A percentile compares a stretch with the other conserved stretches of the same genome.
These are phyloP conservation scores for Pinguiococcus pyrenoidosus DNA, from an alignment of 108 stramenopile species.

Conservation along the genomic window DNA sequence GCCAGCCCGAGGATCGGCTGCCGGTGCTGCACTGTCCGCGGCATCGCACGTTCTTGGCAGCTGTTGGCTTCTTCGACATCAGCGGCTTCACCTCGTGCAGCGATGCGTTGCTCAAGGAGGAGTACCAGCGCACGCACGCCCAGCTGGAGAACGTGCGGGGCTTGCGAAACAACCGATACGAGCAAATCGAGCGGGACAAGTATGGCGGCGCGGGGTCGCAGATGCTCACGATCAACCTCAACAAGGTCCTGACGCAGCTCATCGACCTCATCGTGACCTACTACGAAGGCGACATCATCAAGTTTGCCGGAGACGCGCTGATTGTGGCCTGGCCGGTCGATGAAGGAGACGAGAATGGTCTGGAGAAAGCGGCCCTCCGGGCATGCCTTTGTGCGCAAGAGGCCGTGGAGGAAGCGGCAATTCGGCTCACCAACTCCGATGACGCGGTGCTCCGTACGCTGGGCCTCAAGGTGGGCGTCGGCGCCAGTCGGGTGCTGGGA, in stretches of 20 bases:
- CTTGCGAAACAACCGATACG: not conserved
- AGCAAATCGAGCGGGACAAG: not conserved
- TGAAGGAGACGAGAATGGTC: not conserved
- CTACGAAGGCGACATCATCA: constrained; percentile 15
- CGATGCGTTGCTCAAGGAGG: constrained; percentile 7
- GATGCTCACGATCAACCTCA: constrained; percentile 13
- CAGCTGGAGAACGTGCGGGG: not conserved
- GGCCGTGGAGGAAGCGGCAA: not conserved
- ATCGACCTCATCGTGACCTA: constrained; percentile 6
- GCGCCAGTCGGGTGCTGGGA: constrained; percentile 7
- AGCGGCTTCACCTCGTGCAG: constrained; percentile 13
- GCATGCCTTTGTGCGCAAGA: constrained; percentile 10
- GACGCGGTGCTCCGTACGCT: constrained; percentile 10
- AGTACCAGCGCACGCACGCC: not conserved
- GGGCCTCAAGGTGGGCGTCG: constrained; percentile 12
- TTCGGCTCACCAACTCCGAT: constrained; percentile 2
- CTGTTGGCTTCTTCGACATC: constrained; percentile 14
- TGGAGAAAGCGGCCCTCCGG: constrained; percentile 7
- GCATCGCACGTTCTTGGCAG: no score
- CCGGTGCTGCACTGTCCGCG: no score
- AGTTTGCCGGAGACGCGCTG: constrained; percentile 21
- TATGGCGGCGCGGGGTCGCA: constrained; percentile 2
- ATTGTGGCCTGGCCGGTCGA: constrained; percentile 12
- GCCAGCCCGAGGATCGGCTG: no score
- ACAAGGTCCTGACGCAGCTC: constrained; percentile 16